These are phyloP conservation scores for Mycena chlorophos DNA, from an alignment of 768 basidiomycete species.

Conservation along the genomic window DNA sequence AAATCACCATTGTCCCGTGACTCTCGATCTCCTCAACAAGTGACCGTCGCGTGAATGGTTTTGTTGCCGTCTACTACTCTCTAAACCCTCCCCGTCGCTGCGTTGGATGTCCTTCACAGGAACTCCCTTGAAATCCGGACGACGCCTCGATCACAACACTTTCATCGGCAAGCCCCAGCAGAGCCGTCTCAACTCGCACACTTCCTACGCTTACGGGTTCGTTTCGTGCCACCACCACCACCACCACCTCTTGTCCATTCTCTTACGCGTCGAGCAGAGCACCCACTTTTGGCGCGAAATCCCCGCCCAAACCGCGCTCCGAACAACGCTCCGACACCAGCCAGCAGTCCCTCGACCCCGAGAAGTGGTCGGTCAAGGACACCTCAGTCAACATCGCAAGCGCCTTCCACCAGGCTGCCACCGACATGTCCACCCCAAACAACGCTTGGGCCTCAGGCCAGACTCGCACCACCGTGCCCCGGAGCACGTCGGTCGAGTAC, in stretches of 20 bases:
- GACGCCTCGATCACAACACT: constrained; percentile 78
- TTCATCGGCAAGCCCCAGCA: constrained; percentile 67
- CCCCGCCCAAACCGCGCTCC: constrained; percentile 56
- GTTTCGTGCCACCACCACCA: constrained; percentile 28
- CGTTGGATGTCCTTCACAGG: constrained; percentile 81
- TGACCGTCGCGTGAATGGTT: background rate
- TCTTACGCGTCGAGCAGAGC: too few species aligned
- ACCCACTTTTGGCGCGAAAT: constrained; percentile 55
- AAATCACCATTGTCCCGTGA: too few species aligned
- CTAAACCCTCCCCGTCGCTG: constrained; percentile 10
- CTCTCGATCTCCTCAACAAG: background rate
- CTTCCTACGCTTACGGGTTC: constrained; percentile 74
- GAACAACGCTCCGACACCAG: constrained; percentile 46
- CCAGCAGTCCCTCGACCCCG: constrained; percentile 57
- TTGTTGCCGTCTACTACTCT: constrained; percentile 6
- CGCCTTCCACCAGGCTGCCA: constrained; percentile 75
- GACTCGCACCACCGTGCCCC: constrained; percentile 54
- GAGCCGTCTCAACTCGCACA: constrained; percentile 44
- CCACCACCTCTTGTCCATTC: constrained; percentile 22
- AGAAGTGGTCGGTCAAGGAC: constrained; percentile 74
- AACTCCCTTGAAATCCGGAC: constrained; percentile 81
- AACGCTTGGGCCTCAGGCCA: constrained; percentile 66
- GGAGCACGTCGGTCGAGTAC: constrained; percentile 81
- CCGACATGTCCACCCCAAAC: constrained; percentile 58
- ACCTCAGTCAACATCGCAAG: constrained; percentile 86